Evolutionary conservation across 78 protist species (phyloP).

Genomic region (Tieghemostelium lacteum): DNA sequence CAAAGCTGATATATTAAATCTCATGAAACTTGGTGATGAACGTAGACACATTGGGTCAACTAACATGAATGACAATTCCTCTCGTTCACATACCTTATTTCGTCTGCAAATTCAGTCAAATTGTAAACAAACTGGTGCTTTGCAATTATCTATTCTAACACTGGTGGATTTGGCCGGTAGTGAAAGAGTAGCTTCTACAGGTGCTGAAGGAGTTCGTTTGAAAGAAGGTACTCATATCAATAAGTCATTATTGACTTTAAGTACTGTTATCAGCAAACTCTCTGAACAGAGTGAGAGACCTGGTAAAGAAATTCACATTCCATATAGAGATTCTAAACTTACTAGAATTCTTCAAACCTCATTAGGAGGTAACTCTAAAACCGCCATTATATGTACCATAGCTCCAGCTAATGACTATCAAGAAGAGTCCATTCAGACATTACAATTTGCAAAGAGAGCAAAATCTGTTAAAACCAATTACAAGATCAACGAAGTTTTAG

Average conservation of each 20-base stretch:
- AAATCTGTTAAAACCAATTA: conserved; percentile 86
- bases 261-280: conserved; percentile 85
- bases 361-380: conserved; percentile 89
- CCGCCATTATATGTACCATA: conserved; percentile 85
- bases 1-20: conserved; percentile 23
- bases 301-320: conserved; percentile 61
- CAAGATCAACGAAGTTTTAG: conserved; percentile 82
- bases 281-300: conserved; percentile 1
- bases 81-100: conserved; percentile 94
- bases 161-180: conserved; percentile 95
- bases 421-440: conserved; percentile 83
- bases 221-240: conserved; percentile 90
- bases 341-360: conserved; percentile 87
- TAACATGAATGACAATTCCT: conserved; percentile 88
- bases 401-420: conserved; percentile 75
- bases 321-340: conserved; percentile 87
- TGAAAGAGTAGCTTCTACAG: conserved; percentile 85
- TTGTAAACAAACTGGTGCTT: background rate
- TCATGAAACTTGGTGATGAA: conserved; percentile 67
- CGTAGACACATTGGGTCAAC: conserved; percentile 84
- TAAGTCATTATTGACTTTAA: conserved; percentile 85
- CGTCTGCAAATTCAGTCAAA: conserved; percentile 84
- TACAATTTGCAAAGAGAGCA: conserved; percentile 91
- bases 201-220: conserved; percentile 88
- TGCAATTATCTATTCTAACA: conserved; percentile 59